A percentile compares a stretch with the other conserved stretches of the same genome.
Evolutionary conservation across 768 basidiomycete genomes (phyloP).

Genomic region (Phlegmacium glaucopus): DNA sequence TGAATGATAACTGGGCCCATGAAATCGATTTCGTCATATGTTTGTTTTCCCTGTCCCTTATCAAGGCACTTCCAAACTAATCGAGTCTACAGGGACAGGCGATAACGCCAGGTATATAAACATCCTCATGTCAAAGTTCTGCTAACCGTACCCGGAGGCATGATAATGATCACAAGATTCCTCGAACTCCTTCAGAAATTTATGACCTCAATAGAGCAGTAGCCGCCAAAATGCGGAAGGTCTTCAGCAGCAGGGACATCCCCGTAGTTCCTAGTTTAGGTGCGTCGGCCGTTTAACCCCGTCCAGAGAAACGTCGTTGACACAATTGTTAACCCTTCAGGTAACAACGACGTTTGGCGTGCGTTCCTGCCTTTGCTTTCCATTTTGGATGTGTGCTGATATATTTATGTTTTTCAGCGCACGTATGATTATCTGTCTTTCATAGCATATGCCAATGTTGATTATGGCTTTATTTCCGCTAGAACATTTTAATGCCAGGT

Average conservation of each 20-base stretch:
- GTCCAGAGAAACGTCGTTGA: no score
- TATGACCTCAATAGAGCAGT: constrained; percentile 68
- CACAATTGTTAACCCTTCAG: no score
- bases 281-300: constrained; percentile 33
- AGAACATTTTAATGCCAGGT: constrained; percentile 71
- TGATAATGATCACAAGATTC: constrained; percentile 79
- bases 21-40: constrained; percentile 92
- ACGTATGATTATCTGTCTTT: constrained; percentile 43
- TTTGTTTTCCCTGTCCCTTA: constrained; percentile 28
- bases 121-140: neutral
- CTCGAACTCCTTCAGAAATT: constrained; percentile 79
- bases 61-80: neutral
- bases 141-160: constrained; percentile 44
- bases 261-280: constrained; percentile 82
- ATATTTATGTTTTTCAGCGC: constrained; percentile 43
- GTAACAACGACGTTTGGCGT: constrained; percentile 94
- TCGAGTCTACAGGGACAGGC: constrained; percentile 57
- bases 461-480: constrained; percentile 1
- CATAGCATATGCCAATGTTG: constrained; percentile 4
- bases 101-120: constrained; percentile 60
- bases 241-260: constrained; percentile 69
- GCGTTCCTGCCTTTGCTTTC: constrained; percentile 26
- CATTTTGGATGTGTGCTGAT: constrained; percentile 9
- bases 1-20: constrained; percentile 75
- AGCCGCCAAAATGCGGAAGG: constrained; percentile 63